Conservation (phyloP, 805 yeast genomes). For the Cyberlindnera japonica region DNA sequence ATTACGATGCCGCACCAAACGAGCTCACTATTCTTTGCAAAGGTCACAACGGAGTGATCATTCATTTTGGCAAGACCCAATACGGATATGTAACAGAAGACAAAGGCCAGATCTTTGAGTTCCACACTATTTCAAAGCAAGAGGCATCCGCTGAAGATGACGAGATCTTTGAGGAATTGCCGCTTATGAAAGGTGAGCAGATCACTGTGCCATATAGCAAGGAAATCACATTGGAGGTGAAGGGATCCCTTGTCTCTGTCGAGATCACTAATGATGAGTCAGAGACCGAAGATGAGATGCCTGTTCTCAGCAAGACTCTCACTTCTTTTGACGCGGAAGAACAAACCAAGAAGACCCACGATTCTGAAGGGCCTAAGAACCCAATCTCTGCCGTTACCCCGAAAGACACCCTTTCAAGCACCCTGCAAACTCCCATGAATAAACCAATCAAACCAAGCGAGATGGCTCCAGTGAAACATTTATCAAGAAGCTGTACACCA, state of each 20-base stretch:
- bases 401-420: conserved; percentile 1
- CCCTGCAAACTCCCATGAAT: conserved; percentile 9
- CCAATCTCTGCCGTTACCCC: not conserved
- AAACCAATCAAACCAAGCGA: conserved; percentile 6
- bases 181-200: conserved; percentile 58
- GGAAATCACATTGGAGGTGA: conserved; percentile 64
- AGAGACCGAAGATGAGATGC: conserved; percentile 36
- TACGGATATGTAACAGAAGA: conserved; percentile 30
- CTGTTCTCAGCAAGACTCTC: conserved; percentile 20
- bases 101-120: conserved; percentile 24
- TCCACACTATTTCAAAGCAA: conserved; percentile 12
- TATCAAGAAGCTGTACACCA: conserved; percentile 15
- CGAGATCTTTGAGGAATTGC: conserved; percentile 35
- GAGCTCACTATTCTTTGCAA: conserved; percentile 58
- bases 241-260: conserved; percentile 56
- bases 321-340: conserved; percentile 19
- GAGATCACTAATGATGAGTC: conserved; percentile 45
- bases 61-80: conserved; percentile 53
- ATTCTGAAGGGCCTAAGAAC: not conserved
- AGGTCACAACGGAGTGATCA: conserved; percentile 78
- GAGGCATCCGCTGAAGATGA: conserved; percentile 11
- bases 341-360: conserved; percentile 7
- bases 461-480: conserved; percentile 12
- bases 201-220: conserved; percentile 59
- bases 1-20: conserved; percentile 38